phyloP scores from a whole-genome alignment of 805 yeast genomes.

The Clavispora phyllophila region DNA sequence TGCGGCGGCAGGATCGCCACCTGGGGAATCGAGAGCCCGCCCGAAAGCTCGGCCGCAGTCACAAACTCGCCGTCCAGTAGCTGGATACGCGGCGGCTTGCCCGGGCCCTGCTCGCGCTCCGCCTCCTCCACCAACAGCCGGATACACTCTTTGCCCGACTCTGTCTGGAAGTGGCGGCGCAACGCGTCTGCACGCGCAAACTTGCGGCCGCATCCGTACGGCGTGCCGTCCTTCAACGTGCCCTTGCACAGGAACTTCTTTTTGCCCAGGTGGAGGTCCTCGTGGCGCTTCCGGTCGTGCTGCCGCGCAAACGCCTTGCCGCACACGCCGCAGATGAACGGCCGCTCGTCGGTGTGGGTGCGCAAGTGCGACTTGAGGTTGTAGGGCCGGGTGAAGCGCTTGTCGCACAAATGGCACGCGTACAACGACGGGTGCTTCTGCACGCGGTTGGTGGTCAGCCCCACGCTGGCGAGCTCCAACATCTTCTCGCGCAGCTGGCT shows the following conservation, averaged over 20 bases:
- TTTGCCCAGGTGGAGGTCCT: conserved; percentile 66
- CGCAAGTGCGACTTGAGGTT: conserved; percentile 86
- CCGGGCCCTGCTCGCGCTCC: conserved; percentile 21
- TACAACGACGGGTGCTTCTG: conserved; percentile 72
- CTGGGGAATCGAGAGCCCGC: conserved; percentile 19
- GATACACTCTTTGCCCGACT: conserved; percentile 42
- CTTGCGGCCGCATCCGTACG: conserved; percentile 42
- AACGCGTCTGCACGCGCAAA: conserved; percentile 45
- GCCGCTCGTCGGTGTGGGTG: conserved; percentile 84
- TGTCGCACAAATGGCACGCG: conserved; percentile 80
- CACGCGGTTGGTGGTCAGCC: conserved; percentile 46
- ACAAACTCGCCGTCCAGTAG: conserved; percentile 17
- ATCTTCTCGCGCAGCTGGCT: conserved; percentile 46
- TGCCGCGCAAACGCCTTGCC: conserved; percentile 66
- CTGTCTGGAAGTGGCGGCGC: conserved; percentile 43
- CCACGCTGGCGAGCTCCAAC: conserved; percentile 61
- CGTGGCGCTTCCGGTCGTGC: conserved; percentile 43
- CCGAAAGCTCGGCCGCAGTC: conserved; percentile 4
- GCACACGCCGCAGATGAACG: conserved; percentile 66
- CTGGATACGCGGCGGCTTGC: conserved; percentile 12
- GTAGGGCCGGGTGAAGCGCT: conserved; percentile 86
- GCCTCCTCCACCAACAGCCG: conserved; percentile 38
- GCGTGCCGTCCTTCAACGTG: conserved; percentile 44
- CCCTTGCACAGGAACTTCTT: conserved; percentile 74
- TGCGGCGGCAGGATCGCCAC: conserved; percentile 40